A percentile compares a stretch with the other conserved stretches of the same genome.
Evolutionary conservation across 1,139 yeast species (phyloP).

Genomic region (Nakaseomyces glabratus): DNA sequence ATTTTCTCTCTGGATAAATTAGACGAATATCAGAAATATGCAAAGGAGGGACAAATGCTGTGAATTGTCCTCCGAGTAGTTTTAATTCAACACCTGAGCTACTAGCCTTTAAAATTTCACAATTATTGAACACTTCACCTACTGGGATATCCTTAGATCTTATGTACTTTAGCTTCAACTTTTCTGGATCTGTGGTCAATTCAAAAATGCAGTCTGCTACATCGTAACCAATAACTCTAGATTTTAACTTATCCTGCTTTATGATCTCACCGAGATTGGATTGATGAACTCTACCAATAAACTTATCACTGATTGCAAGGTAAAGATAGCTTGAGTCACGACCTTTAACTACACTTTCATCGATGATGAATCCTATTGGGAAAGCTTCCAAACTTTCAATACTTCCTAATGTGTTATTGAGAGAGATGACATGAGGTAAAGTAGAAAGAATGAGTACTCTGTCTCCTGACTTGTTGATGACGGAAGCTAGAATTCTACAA

Average conservation of each 20-base stretch:
- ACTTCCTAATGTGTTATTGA: slow-evolving; percentile 19
- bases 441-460: slow-evolving; percentile 57
- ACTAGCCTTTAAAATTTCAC: slow-evolving; percentile 54
- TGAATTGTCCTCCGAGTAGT: slow-evolving; percentile 51
- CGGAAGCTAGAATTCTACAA: slow-evolving; percentile 61
- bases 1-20: slow-evolving; percentile 85
- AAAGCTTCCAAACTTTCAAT: slow-evolving; percentile 47
- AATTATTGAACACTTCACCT: slow-evolving; percentile 55
- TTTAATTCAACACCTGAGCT: slow-evolving; percentile 63
- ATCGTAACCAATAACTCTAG: slow-evolving; percentile 69
- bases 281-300: slow-evolving; percentile 59
- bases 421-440: slow-evolving; percentile 45
- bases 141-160: slow-evolving; percentile 62
- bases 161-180: slow-evolving; percentile 56
- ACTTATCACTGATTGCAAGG: slow-evolving; percentile 49
- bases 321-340: slow-evolving; percentile 48
- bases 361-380: slow-evolving; percentile 69
- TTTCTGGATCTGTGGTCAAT: slow-evolving; percentile 58
- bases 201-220: slow-evolving; percentile 55
- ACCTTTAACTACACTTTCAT: slow-evolving; percentile 51
- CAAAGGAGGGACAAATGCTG: slow-evolving; percentile 62
- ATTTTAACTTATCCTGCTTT: slow-evolving; percentile 45
- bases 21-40: slow-evolving; percentile 82
- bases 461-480: slow-evolving; percentile 44
- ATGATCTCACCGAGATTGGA: slow-evolving; percentile 54